Base-by-base conservation (phyloP, 441 rosid species). In the Geranium incanum region DNA sequence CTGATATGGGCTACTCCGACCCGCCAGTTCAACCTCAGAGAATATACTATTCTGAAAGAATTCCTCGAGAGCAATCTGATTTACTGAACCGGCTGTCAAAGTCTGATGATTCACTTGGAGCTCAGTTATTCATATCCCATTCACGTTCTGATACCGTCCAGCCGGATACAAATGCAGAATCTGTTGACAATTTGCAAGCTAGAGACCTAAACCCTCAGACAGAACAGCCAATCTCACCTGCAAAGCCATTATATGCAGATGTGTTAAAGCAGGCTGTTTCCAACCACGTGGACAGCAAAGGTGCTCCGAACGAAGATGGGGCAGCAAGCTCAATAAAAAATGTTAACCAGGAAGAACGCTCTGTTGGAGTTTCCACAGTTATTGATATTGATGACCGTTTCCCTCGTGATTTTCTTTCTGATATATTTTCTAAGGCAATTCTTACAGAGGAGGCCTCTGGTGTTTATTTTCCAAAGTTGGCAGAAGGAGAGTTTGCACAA, bases 341-440 rank as follows among this genome's bases (percentile, higher is more conserved):
- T 81, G 78, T 70, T 71, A 71, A 75, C 68, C 79, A 78, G 71
- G 83, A 76, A 72, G 75, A 76, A 72, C 68, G 72, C 70, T 68
- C 79, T 73, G 69, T 69, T 68, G 74, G 64, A 79, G 72, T 72
- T 72, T 74, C 86, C 48, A 78, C 76, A 73, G 66, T 84, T 72
- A 86, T 93, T 62, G 93, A 93, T 81, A 87, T 89, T 71, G 85
- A 91, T 70, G 98, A 93, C 50, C 83, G 92, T 38, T 89, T 89
- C 72, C 93, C 97, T 77, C 86, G 79, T 72, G 94, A 89, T 79
- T 79, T 91, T 70, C 87, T 93, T 77, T 90, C 94, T 45, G 95
- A 89, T 68, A 89, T 88, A 70, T 88, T 88, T 68, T 77, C 86
- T 2, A 84, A 83, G 73, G 95, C 86, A 75, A 71, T 86, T 78